Evolutionary conservation across 2,329 filamentous ascomycete species (phyloP), one percentile per base, ranked within the genome.

Genomic region (Leptographium lundbergii): DNA sequence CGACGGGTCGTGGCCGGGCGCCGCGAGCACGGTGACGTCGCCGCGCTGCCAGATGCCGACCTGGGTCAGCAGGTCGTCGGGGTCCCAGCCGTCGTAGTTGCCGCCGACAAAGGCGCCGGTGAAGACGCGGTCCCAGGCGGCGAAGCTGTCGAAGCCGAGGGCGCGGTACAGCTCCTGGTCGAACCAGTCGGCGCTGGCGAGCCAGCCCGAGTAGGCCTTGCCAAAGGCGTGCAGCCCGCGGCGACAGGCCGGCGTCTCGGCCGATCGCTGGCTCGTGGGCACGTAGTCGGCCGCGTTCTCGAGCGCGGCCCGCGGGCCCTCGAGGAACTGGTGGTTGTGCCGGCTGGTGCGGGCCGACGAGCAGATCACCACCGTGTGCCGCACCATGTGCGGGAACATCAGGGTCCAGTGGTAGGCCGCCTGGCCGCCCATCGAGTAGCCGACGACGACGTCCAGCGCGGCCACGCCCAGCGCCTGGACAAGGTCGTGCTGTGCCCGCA

Each of bases 31-130:
- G 17, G 86, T 88, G 56, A 82, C 79, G 65, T 92, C 87, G 1
- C 80, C 88, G 6, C 81, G 77, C 69, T 92, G 88, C 89, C 89
- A 94, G 0, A 87, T 91, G 39, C 86, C 79, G 4, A 90, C 73
- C 88, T 64, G 63, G 10, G 61, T 60, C 6, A 68, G 61, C 58
- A 66, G 56, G 42, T 68, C 66, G 19, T 67, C 60, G 10, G 64
- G 57, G 25, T 66, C 62, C 64, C 64, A 66, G 34, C 63, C 62
- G 27, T 57, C 39, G 4, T 85, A 86, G 86, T 87, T 91, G 0
- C 73, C 72, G 68, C 91, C 88, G 86, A 88, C 92, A 66, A 89
- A 90, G 14, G 73, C 72, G 68, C 91, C 88, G 87, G 89, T 92
- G 66, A 89, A 90, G 14, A 78, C 81, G 7, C 81, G 73, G 76